These are phyloP conservation scores for Orychophragmus violaceus DNA, from an alignment of 345 rosid species.

Conservation along the genomic window DNA sequence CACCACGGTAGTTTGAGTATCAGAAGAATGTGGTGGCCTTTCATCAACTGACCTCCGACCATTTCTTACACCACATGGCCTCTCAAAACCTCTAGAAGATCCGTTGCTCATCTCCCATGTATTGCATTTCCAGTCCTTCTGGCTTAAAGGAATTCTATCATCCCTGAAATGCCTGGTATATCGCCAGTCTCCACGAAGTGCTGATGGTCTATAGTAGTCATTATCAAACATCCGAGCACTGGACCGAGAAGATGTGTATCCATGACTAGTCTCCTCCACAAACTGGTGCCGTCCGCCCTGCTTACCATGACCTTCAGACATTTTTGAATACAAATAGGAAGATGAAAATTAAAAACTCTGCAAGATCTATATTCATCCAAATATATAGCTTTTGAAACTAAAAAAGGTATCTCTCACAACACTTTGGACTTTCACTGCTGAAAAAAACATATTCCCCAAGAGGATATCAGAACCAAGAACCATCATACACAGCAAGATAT, in stretches of 20 bases:
- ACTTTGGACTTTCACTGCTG: background rate
- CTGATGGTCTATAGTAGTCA: constrained; percentile 44
- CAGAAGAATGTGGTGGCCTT: constrained; percentile 35
- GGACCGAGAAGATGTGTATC: constrained; percentile 48
- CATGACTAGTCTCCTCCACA: constrained; percentile 61
- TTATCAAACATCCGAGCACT: constrained; percentile 56
- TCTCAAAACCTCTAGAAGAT: constrained; percentile 44
- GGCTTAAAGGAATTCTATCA: constrained; percentile 50
- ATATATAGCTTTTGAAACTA: background rate
- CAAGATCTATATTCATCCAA: constrained; percentile 1
- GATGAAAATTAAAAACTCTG: constrained; percentile 6
- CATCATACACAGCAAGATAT: background rate
- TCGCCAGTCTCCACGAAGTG: constrained; percentile 63
- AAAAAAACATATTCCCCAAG: background rate
- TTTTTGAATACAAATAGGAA: constrained; percentile 29
- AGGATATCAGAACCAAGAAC: background rate
- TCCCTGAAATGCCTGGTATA: constrained; percentile 62
- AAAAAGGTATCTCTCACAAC: background rate
- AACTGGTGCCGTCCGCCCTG: constrained; percentile 73
- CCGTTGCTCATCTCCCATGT: constrained; percentile 65
- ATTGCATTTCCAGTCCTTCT: constrained; percentile 66
- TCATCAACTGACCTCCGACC: constrained; percentile 57
- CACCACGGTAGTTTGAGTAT: constrained; percentile 40
- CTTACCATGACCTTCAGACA: constrained; percentile 81
- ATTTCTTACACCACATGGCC: constrained; percentile 48